Evolutionary conservation across 2,329 filamentous ascomycete species (phyloP), one percentile per base, ranked within the genome.

Genomic region (Exophiala viscosa): DNA sequence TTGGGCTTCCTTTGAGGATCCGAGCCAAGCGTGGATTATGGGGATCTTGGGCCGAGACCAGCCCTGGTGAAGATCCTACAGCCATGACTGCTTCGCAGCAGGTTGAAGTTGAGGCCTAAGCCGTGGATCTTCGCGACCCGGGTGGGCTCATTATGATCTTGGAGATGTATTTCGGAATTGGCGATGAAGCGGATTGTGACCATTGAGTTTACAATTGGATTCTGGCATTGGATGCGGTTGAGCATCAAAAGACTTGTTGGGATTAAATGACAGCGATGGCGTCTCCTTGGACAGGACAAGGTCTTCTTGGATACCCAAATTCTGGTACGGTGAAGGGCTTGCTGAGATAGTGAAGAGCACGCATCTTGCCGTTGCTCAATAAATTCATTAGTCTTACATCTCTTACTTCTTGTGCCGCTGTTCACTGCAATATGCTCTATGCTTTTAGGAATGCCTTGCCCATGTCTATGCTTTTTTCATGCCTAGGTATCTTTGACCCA

Each of bases 1-100:
- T 97, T 20, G 91, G 91, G 45, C 87, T 85, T 2, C 81, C 86
- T 11, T 89, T 99, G 65, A 80, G 86, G 53, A 87, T 99, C 53
- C 80, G 90, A 61, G 90, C 87, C 54, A 99, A 99, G 81, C 83
- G 89, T 63, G 92, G 89, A n/a, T 84, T 99, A 2, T 99, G 93
- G 92, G 93, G 92, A 47, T 84, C 86, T 34, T 99, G 93, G 93
- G 93, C 93, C 0, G 93, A 97, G 76, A 77, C 76, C 7, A 59
- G 53, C 39, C 58, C 52, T 10, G 53, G 52, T 18, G 53, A 60
- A 13, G 58, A 63, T 38, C 56, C 56, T 18, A 42, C 56, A 8
- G 33, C 53, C 35, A 44, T 43, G 20, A 48, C 47, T 8, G 55
- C 56, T 31, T 55, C 56, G 40, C 56, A 59, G 41, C 45, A 52